Evolutionary conservation across 2,329 filamentous ascomycete genomes (phyloP).

Genomic region (Epichloe typhina): DNA sequence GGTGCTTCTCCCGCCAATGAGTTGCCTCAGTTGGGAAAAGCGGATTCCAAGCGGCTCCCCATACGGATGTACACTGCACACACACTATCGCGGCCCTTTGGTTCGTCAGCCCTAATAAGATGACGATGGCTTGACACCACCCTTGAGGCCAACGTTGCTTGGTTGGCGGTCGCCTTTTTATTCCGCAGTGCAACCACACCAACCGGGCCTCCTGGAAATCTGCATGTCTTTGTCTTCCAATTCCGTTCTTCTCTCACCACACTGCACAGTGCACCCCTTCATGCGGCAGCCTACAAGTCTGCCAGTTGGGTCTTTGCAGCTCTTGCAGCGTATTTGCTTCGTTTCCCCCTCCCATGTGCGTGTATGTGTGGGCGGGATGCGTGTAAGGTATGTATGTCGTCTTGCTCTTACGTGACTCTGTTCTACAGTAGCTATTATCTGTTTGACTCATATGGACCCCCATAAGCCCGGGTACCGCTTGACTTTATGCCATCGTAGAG

Average conservation of each 20-base stretch:
- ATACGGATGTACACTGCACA: neutral
- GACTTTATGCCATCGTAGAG: neutral
- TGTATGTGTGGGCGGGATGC: neutral
- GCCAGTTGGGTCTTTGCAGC: neutral
- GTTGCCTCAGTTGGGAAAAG: neutral
- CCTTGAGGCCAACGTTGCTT: conserved; percentile 1
- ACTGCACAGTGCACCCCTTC: neutral
- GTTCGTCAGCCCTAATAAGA: conserved; percentile 7
- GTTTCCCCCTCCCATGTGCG: neutral
- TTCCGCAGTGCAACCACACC: neutral
- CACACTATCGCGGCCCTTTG: neutral
- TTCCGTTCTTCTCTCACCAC: neutral
- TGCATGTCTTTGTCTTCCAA: neutral
- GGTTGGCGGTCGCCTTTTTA: neutral
- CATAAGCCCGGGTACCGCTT: neutral
- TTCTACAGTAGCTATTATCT: too few species aligned
- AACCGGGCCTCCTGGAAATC: neutral
- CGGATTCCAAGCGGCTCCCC: neutral
- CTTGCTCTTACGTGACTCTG: too few species aligned
- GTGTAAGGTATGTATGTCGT: neutral
- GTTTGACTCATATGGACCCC: too few species aligned
- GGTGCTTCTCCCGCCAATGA: neutral
- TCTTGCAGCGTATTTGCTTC: neutral
- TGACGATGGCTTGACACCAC: neutral
- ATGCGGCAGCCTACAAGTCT: conserved; percentile 3